Percentiles rank a stretch among this genome's conserved stretches.
Conservation (phyloP, 148 eudicot species). For the Heliosperma pusillum region DNA sequence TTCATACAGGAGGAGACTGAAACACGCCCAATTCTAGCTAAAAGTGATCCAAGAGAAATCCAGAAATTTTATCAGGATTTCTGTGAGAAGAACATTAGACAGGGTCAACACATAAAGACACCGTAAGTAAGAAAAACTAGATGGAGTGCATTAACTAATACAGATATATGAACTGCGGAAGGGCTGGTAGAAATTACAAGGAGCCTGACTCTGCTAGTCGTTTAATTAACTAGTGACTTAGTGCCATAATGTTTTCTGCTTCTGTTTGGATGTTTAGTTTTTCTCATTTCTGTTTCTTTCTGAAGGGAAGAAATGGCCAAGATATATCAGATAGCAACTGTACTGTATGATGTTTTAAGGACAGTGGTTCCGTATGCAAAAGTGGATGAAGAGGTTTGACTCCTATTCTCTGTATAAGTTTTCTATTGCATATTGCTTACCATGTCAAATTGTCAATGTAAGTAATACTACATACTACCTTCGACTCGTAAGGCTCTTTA, state of each 20-base stretch:
- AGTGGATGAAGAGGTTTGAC: constrained; percentile 70
- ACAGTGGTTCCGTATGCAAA: constrained; percentile 71
- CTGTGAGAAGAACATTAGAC: constrained; percentile 65
- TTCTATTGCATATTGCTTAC: constrained; percentile 4
- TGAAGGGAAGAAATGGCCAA: constrained; percentile 96
- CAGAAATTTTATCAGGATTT: constrained; percentile 68
- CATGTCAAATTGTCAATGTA: not conserved
- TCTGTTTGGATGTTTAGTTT: not conserved
- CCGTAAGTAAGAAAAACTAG: constrained; percentile 58
- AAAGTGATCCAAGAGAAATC: constrained; percentile 78
- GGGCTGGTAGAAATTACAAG: not conserved
- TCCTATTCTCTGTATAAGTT: constrained; percentile 15
- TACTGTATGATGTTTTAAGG: constrained; percentile 77
- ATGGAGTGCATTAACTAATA: not conserved
- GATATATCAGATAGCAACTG: constrained; percentile 83
- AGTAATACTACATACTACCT: not conserved
- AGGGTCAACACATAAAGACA: constrained; percentile 77
- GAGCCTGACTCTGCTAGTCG: not conserved
- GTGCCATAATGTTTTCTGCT: not conserved
- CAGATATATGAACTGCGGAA: not conserved
- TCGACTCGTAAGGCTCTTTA: not conserved
- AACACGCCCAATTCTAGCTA: constrained; percentile 48
- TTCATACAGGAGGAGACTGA: constrained; percentile 70
- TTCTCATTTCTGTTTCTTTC: constrained; percentile 16
- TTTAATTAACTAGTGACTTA: constrained; percentile 4